Base-by-base conservation (phyloP, 371 early-diverging fungal genomes). In the Batkoa obscura region DNA sequence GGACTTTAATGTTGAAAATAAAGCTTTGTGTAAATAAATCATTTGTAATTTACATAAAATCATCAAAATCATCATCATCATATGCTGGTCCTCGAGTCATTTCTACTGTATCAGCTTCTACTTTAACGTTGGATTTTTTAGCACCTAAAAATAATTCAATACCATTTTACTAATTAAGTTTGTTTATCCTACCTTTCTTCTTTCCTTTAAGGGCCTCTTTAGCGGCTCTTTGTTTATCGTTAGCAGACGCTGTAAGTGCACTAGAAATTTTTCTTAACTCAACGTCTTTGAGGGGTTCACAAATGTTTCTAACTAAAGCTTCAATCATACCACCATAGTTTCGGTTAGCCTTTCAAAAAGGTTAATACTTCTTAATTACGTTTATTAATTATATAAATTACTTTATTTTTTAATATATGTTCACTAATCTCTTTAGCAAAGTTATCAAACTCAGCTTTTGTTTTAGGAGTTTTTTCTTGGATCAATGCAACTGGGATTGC, bases 211-310 rank as follows among this genome's bases (percentile, higher is more conserved):
- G 54, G 2, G 77, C 76, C 10, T 84, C 88, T 66, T 75, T 76
- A 17, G 76, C 76, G 13, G 79, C 76, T 50, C 75, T 79, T 70
- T 88, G 88, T 72, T 94, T 92, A 65, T 92, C 94, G 64, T 88
- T 90, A 50, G 88, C 87, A 59, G 92, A 67, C 3, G 81, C 76
- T 2, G 83, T 82, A 60, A 92, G 62, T 3, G 84, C 67, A 49
- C 84, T 75, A 4, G 89, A 69, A 17, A 84, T 66, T 61, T 84
- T 82, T 62, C 85, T 80, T 2, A 88, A 78, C 60, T 90, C 93
- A 23, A 78, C 76, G 56, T 90, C 85, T 58, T 80, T 83, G 39
- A 87, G 71, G 3, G 87, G 80, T n/a, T 70, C 71, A 34, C 78
- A 70, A 47, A 91, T 72, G 55, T 88, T 85, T 54, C 87, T 81